Conservation (phyloP, 768 basidiomycete species). For the Auricularia auricula-judae region DNA sequence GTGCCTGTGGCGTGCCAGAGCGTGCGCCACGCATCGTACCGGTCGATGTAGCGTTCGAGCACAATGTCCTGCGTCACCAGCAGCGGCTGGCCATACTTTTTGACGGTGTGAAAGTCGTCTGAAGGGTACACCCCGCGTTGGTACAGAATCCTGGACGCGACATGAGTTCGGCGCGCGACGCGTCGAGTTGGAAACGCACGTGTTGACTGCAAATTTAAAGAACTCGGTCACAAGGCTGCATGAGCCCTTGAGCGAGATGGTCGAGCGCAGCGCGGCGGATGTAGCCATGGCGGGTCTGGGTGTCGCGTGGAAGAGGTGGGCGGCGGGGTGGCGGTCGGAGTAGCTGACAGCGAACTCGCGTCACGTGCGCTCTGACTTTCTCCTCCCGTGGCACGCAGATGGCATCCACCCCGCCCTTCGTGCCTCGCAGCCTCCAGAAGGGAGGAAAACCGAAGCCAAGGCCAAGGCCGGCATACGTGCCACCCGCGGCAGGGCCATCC, state of each 20-base stretch:
- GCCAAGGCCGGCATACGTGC: too few species aligned
- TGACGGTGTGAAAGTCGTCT: conserved; percentile 99
- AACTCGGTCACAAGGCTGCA: conserved; percentile 92
- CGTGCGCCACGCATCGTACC: conserved; percentile 27
- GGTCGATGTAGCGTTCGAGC: conserved; percentile 86
- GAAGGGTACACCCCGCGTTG: conserved; percentile 95
- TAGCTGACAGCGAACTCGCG: too few species aligned
- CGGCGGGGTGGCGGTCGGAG: too few species aligned
- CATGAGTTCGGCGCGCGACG: neutral
- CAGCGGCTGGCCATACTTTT: conserved; percentile 96
- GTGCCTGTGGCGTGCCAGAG: neutral
- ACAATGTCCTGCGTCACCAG: conserved; percentile 89
- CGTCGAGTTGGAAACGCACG: too few species aligned
- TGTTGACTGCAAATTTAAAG: conserved; percentile 99
- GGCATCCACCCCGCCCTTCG: too few species aligned
- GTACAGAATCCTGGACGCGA: conserved; percentile 67
- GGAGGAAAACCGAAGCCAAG: too few species aligned
- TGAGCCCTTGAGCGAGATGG: conserved; percentile 92
- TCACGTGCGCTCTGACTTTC: too few species aligned
- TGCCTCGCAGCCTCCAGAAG: too few species aligned
- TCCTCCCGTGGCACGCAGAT: too few species aligned
- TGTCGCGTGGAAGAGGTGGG: too few species aligned
- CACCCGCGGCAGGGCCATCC: too few species aligned
- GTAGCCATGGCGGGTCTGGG: neutral
- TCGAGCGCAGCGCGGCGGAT: conserved; percentile 35